These are phyloP conservation scores for Calocybe gangraenosa DNA, from an alignment of 768 basidiomycete species.

Conservation along the genomic window DNA sequence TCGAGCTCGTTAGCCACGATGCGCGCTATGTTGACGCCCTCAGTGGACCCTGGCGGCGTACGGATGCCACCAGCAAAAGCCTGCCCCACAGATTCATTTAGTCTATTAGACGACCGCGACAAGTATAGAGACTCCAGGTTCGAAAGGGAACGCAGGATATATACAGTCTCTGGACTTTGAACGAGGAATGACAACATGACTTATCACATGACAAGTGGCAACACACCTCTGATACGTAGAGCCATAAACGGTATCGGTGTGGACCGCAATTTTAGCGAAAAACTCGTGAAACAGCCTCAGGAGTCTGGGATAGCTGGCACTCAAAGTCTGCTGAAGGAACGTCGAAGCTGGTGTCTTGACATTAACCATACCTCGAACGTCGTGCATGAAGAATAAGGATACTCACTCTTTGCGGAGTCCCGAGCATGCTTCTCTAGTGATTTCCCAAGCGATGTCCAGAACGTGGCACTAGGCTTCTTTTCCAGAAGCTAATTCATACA, in stretches of 20 bases:
- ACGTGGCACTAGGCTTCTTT: constrained; percentile 85
- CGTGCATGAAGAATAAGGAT: not conserved
- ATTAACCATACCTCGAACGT: not conserved
- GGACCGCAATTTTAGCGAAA: constrained; percentile 91
- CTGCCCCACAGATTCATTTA: constrained; percentile 79
- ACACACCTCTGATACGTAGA: constrained; percentile 76
- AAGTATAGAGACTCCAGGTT: constrained; percentile 88
- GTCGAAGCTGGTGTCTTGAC: constrained; percentile 57
- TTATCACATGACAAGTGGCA: constrained; percentile 1
- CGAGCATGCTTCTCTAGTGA: constrained; percentile 79
- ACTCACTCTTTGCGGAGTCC: constrained; percentile 74
- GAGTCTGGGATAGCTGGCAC: constrained; percentile 81
- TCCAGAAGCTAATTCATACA: constrained; percentile 60
- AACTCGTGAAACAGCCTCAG: constrained; percentile 94
- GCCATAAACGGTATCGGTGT: constrained; percentile 92
- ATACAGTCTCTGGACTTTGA: constrained; percentile 83
- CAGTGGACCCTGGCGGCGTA: constrained; percentile 65
- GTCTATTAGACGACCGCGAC: constrained; percentile 72
- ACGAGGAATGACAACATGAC: constrained; percentile 2
- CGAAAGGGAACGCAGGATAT: constrained; percentile 79
- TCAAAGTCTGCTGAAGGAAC: constrained; percentile 88
- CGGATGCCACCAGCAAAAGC: constrained; percentile 72
- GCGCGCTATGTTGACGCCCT: constrained; percentile 76
- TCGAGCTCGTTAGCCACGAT: constrained; percentile 88
- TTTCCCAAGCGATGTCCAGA: constrained; percentile 82